Evolutionary conservation across 1,284 basidiomycete species (phyloP).

Genomic region (Coniferiporia sulphurascens): DNA sequence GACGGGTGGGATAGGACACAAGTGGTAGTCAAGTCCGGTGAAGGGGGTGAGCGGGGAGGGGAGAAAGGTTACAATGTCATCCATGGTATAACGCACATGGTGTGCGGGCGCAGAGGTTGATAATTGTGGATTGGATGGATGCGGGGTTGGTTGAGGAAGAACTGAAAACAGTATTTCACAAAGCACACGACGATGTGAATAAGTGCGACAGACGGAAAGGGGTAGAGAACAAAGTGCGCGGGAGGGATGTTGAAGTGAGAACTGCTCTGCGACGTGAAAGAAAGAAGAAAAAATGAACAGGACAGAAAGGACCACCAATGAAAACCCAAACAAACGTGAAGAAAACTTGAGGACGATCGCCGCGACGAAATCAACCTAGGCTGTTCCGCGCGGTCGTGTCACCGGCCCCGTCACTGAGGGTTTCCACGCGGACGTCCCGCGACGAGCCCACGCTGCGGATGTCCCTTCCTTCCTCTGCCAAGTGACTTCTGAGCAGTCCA

Average conservation of each 20-base stretch:
- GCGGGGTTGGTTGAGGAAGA: not conserved
- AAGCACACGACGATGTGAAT: not conserved
- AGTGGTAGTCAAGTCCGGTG: not conserved
- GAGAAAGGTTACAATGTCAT: not conserved
- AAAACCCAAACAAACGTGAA: not conserved
- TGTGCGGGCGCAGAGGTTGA: not conserved
- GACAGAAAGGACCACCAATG: constrained; percentile 1
- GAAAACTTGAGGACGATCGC: not conserved
- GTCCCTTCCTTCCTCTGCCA: constrained; percentile 79
- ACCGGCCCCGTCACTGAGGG: constrained; percentile 29
- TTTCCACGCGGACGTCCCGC: constrained; percentile 72
- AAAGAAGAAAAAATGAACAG: not conserved
- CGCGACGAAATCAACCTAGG: constrained; percentile 2
- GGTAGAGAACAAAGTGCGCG: not conserved
- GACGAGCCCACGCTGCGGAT: constrained; percentile 74
- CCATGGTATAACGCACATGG: not conserved
- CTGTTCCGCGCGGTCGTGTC: constrained; percentile 11
- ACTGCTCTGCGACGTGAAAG: not conserved
- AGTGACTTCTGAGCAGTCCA: constrained; percentile 56
- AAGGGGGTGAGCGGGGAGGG: not conserved
- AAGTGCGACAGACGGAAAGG: not conserved
- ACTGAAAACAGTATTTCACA: not conserved
- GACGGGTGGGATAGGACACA: not conserved
- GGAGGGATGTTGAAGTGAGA: not conserved
- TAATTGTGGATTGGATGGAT: not conserved